Base-by-base conservation (phyloP, 2,329 filamentous ascomycete species). In the Podosphaera leucotricha region DNA sequence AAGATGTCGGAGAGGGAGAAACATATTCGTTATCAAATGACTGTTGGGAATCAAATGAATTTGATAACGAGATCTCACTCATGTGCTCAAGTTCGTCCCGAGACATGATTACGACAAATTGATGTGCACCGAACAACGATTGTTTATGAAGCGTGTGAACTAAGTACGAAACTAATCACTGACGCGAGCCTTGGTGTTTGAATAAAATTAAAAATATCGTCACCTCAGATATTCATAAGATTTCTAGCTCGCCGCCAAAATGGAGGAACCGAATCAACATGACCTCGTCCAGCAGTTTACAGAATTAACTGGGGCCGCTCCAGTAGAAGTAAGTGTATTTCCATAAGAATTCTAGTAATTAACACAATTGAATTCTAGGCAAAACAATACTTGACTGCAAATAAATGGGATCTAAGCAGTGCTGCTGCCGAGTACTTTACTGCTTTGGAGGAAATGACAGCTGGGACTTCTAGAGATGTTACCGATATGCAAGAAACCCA, bases 11-110 rank as follows among this genome's bases (percentile, higher is more conserved):
- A 41, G 76, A 75, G 35, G 67, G 64, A 16, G 70, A 71, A 46
- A 71, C 62, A 44, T 77, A 72, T 49, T 78, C 75, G 52, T 66
- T 68, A 47, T 68, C 72, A 20, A 18, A n/a, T 44, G 77, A 78
- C 63, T 90, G 87, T 60, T 78, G 78, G 62, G 87, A 81, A 66
- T 90, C 82, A 43, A 81, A 85, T 52, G 70, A 77, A 56, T 86
- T 80, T 44, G 80, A 86, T 56, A 84, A 67, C 62, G 75, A 73
- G 46, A 78, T 84, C 59, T 78, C 75, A 59, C 76, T 68, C 57
- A 85, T 70, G 52, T 70, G 67, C 54, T 71, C 65, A 46, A 57
- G 54, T 8, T 42, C 26, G 13, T 42, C 16, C n/a, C 7, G 41
- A 19, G 26, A 35, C 41, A 42, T 42, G 16, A 11, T 22, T 20